Percentiles rank a stretch among this genome's conserved stretches.
Evolutionary conservation across 2,329 filamentous ascomycete species (phyloP).

Genomic region (Calonectria henricotiae): DNA sequence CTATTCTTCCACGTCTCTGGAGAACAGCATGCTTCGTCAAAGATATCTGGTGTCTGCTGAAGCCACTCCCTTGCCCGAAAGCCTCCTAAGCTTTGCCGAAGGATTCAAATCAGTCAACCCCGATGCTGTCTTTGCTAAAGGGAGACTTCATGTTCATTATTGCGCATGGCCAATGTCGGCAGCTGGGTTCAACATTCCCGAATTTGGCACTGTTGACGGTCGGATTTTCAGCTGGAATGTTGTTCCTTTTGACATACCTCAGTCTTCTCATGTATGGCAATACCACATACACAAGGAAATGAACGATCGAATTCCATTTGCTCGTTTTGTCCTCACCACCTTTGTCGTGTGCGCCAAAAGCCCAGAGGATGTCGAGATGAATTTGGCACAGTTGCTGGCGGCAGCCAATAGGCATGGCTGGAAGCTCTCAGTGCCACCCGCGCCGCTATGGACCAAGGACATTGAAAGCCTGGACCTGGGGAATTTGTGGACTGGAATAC

Average conservation of each 20-base stretch:
- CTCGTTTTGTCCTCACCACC: background rate
- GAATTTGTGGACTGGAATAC: background rate
- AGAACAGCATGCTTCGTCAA: slow-evolving; percentile 1
- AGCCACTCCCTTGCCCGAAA: background rate
- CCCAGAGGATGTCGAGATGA: background rate
- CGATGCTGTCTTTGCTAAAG: slow-evolving; percentile 5
- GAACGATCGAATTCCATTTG: background rate
- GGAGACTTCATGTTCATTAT: slow-evolving; percentile 5
- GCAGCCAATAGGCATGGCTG: background rate
- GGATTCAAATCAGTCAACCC: background rate
- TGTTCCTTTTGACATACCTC: slow-evolving; percentile 8
- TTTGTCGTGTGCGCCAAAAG: slow-evolving; percentile 1
- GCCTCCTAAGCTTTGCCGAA: background rate
- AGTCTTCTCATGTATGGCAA: slow-evolving; percentile 1
- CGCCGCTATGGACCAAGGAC: background rate
- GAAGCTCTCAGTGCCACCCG: background rate
- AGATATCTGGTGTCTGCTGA: background rate
- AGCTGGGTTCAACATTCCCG: background rate
- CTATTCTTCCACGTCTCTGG: background rate
- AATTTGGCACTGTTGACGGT: background rate
- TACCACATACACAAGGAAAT: background rate
- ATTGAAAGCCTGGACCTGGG: slow-evolving; percentile 1
- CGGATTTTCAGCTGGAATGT: background rate
- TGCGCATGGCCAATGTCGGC: slow-evolving; percentile 12
- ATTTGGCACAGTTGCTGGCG: background rate